Evolutionary conservation across 768 basidiomycete species (phyloP), one percentile per base, ranked within the genome.

Genomic region (Boletus subparvulus): DNA sequence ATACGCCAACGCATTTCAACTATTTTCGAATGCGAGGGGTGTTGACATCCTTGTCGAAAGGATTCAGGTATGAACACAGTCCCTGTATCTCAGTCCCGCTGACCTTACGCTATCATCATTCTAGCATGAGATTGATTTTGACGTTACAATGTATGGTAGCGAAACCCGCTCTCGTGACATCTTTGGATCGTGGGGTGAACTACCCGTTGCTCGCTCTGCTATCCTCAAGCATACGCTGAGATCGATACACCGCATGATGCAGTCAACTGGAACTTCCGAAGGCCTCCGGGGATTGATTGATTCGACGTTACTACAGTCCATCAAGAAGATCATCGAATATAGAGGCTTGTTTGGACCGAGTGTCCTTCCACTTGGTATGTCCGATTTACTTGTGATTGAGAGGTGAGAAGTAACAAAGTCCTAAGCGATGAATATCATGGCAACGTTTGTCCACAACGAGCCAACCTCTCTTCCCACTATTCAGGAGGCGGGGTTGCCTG

Each of bases 381-480:
- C 43, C 19, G 35, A 33, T 44, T 28, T 30, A 16, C 46, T 58
- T 40, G 19, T 30, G 4, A 19, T 47, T 2, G 13, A 49, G 4
- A 47, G 17, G n/a, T 46, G 32, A 32, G 36, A 39, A 55, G 33
- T 67, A 50, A 67, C 61, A 17, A 35, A 36, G 7, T 21, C 52
- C 10, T 33, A 52, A 63, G 94, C 92, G 6, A 92, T 95, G 77
- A 94, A 95, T 69, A 88, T 94, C 66, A 92, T 97, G 87, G 86
- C 94, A 14, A 94, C 94, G 0, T 98, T 98, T 73, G 87, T 98
- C 10, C 96, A 99, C 77, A 99, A 98, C 61, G 97, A 99, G 71
- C 97, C 97, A 8, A 98, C 95, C 0, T 97, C 93, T 16, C 76
- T 99, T 54, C 77, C 85, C 3, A 87, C 96, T 52, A 89, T 99